A percentile compares a stretch with the other conserved stretches of the same genome.
These are phyloP conservation scores for Stagonosporopsis vannaccii DNA, from an alignment of 2,329 filamentous ascomycete species.

Conservation along the genomic window DNA sequence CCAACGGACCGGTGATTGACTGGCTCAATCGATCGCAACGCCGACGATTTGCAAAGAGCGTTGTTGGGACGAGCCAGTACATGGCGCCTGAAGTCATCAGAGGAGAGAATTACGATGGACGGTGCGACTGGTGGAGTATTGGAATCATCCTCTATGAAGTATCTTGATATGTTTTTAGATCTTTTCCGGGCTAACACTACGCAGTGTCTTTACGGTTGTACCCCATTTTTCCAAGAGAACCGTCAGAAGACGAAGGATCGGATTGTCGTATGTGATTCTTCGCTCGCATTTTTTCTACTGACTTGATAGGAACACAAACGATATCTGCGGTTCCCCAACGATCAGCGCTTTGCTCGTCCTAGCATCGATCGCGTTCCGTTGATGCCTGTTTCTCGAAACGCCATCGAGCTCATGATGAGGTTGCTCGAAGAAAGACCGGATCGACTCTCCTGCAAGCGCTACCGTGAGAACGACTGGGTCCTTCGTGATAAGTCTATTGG, in stretches of 20 bases:
- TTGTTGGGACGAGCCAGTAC: constrained; percentile 96
- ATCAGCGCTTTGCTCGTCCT: constrained; percentile 60
- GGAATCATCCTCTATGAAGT: constrained; percentile 91
- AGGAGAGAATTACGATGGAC: constrained; percentile 83
- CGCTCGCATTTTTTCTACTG: constrained; percentile 8
- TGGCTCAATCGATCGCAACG: constrained; percentile 60
- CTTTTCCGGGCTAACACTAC: neutral
- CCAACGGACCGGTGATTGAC: constrained; percentile 45
- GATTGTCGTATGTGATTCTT: constrained; percentile 69
- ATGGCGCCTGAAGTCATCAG: constrained; percentile 95
- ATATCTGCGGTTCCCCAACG: constrained; percentile 73
- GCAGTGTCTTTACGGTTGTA: constrained; percentile 88
- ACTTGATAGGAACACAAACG: constrained; percentile 69
- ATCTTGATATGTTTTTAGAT: constrained; percentile 9
- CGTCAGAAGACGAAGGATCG: constrained; percentile 84
- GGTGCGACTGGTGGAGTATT: constrained; percentile 97
- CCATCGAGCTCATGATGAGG: constrained; percentile 76
- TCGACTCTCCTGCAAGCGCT: constrained; percentile 78
- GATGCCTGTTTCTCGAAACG: constrained; percentile 68
- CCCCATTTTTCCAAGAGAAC: constrained; percentile 85
- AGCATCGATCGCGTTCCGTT: constrained; percentile 54
- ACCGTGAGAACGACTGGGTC: constrained; percentile 69
- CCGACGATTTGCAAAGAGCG: constrained; percentile 78
- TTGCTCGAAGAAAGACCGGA: constrained; percentile 77
- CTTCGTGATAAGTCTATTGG: constrained; percentile 35